phyloP scores from a whole-genome alignment of 306 rosid genomes.

The Vicia faba region DNA sequence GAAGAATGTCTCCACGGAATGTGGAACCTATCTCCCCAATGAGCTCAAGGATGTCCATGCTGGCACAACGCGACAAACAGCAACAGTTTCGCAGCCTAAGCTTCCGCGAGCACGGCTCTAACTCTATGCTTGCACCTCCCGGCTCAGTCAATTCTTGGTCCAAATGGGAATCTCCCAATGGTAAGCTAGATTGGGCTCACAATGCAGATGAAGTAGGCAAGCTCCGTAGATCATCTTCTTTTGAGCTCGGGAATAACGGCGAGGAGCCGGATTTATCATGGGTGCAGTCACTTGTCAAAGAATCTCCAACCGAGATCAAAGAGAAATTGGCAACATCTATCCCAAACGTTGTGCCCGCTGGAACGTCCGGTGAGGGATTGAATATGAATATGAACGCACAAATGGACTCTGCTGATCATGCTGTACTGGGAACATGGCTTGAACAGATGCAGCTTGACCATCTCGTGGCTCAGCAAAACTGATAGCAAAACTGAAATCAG shows the following conservation, averaged over 20 bases:
- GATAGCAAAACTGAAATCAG: constrained; percentile 47
- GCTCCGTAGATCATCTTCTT: constrained; percentile 79
- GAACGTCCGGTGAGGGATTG: constrained; percentile 50
- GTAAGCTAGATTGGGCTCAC: constrained; percentile 81
- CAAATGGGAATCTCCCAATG: constrained; percentile 82
- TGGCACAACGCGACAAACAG: constrained; percentile 80
- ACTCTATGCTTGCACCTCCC: constrained; percentile 46
- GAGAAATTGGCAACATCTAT: constrained; percentile 51
- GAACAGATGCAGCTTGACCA: constrained; percentile 48
- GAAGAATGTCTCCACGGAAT: constrained; percentile 85
- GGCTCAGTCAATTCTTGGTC: constrained; percentile 68
- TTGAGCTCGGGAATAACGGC: constrained; percentile 81
- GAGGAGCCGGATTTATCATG: constrained; percentile 96
- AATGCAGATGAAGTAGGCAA: constrained; percentile 68
- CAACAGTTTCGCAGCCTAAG: constrained; percentile 96
- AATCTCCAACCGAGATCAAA: constrained; percentile 79
- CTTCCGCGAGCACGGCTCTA: constrained; percentile 82
- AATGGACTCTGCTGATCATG: constrained; percentile 47
- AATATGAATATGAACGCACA: constrained; percentile 48
- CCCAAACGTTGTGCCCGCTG: constrained; percentile 46
- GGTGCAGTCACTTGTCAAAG: constrained; percentile 96
- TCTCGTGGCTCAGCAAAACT: constrained; percentile 50
- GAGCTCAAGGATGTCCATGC: constrained; percentile 71
- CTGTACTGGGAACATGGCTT: constrained; percentile 46
- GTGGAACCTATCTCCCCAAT: constrained; percentile 89